These are phyloP conservation scores for Maudiozyma turicensis DNA, from an alignment of 805 yeast genomes.

Conservation along the genomic window DNA sequence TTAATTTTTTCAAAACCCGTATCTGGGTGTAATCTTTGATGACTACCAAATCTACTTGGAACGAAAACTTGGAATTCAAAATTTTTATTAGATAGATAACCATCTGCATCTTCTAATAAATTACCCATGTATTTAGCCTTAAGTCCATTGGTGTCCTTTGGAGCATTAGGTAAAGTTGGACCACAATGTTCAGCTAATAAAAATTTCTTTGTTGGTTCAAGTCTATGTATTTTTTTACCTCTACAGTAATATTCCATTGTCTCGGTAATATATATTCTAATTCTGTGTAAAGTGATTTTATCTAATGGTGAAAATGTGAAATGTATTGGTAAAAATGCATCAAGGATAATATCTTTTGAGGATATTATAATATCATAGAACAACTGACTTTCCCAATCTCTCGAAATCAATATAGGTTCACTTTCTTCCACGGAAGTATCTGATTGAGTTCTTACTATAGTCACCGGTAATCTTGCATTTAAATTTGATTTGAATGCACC, in stretches of 20 bases:
- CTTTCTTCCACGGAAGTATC: conserved; percentile 75
- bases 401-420: conserved; percentile 83
- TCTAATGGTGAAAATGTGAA: conserved; percentile 80
- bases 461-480: conserved; percentile 51
- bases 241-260: conserved; percentile 84
- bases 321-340: conserved; percentile 74
- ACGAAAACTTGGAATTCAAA: conserved; percentile 80
- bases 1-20: conserved; percentile 72
- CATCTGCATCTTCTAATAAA: conserved; percentile 32
- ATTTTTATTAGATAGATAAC: conserved; percentile 63
- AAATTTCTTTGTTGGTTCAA: conserved; percentile 81
- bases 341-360: conserved; percentile 77
- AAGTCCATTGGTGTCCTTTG: conserved; percentile 24
- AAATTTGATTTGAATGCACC: conserved; percentile 84
- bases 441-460: conserved; percentile 64
- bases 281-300: conserved; percentile 74
- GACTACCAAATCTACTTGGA: conserved; percentile 55
- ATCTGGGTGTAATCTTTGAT: conserved; percentile 68
- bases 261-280: conserved; percentile 79
- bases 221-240: conserved; percentile 77
- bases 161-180: conserved; percentile 29
- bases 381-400: conserved; percentile 91
- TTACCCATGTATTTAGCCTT: conserved; percentile 36
- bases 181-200: conserved; percentile 76
- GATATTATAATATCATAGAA: conserved; percentile 87